phyloP scores from a whole-genome alignment of 192 early-diverging fungal species.

The Backusella sp. region DNA sequence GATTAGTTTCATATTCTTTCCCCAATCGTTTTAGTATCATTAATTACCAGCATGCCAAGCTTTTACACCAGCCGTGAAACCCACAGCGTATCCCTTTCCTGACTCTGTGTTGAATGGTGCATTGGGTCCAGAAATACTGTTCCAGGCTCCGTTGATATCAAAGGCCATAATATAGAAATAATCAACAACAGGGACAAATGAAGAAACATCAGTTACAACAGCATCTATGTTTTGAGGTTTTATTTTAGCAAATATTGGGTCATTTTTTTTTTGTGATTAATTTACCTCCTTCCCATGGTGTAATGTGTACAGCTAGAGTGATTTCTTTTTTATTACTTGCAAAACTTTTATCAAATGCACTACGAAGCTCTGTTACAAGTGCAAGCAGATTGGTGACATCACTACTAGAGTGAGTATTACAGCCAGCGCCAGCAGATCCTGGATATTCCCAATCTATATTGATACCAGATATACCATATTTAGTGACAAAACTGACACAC shows the following conservation, averaged over 20 bases:
- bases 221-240: constrained; percentile 44
- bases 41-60: constrained; percentile 45
- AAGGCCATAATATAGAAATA: constrained; percentile 69
- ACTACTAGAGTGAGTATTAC: constrained; percentile 50
- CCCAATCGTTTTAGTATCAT: not conserved
- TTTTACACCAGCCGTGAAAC: constrained; percentile 43
- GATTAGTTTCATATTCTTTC: not conserved
- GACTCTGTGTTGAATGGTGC: constrained; percentile 39
- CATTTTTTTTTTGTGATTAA: constrained; percentile 40
- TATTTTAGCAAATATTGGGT: not conserved
- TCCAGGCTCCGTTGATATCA: constrained; percentile 61
- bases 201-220: constrained; percentile 53
- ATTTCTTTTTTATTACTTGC: constrained; percentile 46
- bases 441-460: constrained; percentile 62
- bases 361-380: constrained; percentile 58
- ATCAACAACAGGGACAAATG: constrained; percentile 55
- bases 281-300: constrained; percentile 35
- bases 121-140: constrained; percentile 47
- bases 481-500: not conserved
- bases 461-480: not conserved
- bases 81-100: constrained; percentile 30
- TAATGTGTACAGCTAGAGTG: constrained; percentile 61
- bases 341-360: constrained; percentile 41
- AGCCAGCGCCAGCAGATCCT: constrained; percentile 55
- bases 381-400: constrained; percentile 62